Base-by-base conservation (phyloP, 352 stramenopile genomes). In the Phytophthora citrophthora region DNA sequence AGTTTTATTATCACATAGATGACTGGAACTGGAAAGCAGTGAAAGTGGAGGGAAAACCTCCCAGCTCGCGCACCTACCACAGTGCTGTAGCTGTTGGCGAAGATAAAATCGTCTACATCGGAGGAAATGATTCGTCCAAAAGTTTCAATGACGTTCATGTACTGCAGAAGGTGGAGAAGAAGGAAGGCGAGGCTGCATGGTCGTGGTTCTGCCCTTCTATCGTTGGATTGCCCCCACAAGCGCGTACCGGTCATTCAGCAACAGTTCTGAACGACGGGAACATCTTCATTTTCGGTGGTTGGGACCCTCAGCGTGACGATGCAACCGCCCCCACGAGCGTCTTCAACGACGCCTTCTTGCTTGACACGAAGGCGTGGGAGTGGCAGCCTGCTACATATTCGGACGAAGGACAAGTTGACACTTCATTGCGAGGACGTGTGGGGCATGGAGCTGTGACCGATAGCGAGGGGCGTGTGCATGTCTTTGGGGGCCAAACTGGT, bases 141-240 rank as follows among this genome's bases (percentile, higher is more conserved):
- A 96, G 89, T 64, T 98, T 98, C 65, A 91, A 97, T 69, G 84
- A 77, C 24, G 90, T 98, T 7, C 88, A 98, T 65, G 92, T 98
- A 5, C 81, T 98, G 53, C 85, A 96, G 54, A 89, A 84, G 43
- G 67, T 63, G 20, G 50, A 64, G 36, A 70, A 64, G 44, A 61
- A 47, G 18, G 23, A 24, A 4, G 54, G 43, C 38, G 72, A 63
- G 36, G 47, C 32, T 39, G 55, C 70, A 23, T 98, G 92, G 90
- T 74, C 74, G 40, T 98, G 95, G 95, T 90, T 89, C 55, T 80
- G 97, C 44, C 93, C 93, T 5, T 84, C 73, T 32, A 82, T 94
- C 5, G 77, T 77, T 23, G 95, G 95, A 3, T 64, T 71, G 1
- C 66, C 83, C 20, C 95, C 95, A 1, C 77, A 80, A 39, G 74